phyloP scores from a whole-genome alignment of 2,329 filamentous ascomycete genomes.

The Akanthomyces uredinophilus region DNA sequence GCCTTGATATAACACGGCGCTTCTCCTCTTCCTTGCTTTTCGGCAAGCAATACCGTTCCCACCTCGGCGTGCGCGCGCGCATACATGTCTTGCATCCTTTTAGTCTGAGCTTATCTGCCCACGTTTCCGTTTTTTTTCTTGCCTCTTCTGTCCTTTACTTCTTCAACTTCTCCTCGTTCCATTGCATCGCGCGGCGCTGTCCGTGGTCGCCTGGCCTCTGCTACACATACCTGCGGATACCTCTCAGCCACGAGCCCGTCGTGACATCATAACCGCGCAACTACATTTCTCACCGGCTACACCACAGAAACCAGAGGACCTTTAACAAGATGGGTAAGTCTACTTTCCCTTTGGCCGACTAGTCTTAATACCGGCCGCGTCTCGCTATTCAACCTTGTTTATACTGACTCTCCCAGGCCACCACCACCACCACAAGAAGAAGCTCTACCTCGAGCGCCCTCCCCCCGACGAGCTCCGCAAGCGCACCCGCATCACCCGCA shows the following conservation, averaged over 20 bases:
- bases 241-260: not conserved
- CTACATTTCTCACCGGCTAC: not conserved
- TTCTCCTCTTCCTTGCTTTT: not conserved
- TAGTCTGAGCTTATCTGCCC: not conserved
- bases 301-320: not conserved
- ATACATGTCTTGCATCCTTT: not conserved
- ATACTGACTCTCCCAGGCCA: not conserved
- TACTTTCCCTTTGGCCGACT: too few species aligned
- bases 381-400: too few species aligned
- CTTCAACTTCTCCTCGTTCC: not conserved
- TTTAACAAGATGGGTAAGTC: constrained; percentile 22
- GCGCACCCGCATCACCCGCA: constrained; percentile 33
- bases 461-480: constrained; percentile 33
- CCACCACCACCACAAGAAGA: constrained; percentile 31
- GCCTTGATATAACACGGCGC: not conserved
- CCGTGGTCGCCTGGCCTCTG: not conserved
- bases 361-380: too few species aligned
- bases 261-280: not conserved
- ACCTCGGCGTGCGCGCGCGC: not conserved
- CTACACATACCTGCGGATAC: not conserved
- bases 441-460: constrained; percentile 38
- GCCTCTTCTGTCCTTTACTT: not conserved
- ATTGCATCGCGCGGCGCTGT: not conserved
- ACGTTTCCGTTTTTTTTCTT: not conserved
- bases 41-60: not conserved